Percentiles rank a stretch among this genome's conserved stretches.
phyloP scores from a whole-genome alignment of 2,329 filamentous ascomycete species.

The Cladosporium oxysporum region DNA sequence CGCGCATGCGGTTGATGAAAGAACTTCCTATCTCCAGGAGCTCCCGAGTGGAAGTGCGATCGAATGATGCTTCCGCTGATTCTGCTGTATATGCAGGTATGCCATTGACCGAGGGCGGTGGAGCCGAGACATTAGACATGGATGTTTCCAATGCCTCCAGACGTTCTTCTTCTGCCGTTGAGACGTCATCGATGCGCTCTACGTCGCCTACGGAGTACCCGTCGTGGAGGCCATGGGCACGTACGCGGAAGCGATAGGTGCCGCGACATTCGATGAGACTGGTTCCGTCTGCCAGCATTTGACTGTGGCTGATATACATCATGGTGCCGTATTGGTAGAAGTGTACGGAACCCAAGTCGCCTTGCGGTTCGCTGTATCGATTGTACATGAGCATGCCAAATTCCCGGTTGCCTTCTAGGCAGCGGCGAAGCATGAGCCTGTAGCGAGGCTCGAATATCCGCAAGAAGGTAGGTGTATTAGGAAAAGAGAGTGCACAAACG shows the following conservation, averaged over 20 bases:
- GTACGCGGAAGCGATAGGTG: constrained; percentile 72
- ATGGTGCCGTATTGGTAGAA: constrained; percentile 79
- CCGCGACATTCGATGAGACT: constrained; percentile 80
- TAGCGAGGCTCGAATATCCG: constrained; percentile 94
- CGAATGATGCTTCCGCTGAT: constrained; percentile 45
- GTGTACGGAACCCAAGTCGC: constrained; percentile 52
- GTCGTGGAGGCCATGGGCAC: constrained; percentile 65
- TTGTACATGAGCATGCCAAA: constrained; percentile 87
- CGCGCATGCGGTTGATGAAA: constrained; percentile 70
- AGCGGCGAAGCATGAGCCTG: constrained; percentile 81
- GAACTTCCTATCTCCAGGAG: constrained; percentile 65
- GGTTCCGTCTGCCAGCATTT: constrained; percentile 75
- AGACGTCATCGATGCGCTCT: constrained; percentile 79
- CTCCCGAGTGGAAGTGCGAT: constrained; percentile 67
- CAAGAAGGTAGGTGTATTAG: constrained; percentile 79
- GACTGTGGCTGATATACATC: constrained; percentile 71
- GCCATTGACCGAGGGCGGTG: constrained; percentile 33
- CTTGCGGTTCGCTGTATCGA: constrained; percentile 53
- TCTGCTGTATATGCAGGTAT: constrained; percentile 10
- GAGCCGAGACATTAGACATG: constrained; percentile 24
- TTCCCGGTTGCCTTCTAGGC: constrained; percentile 68
- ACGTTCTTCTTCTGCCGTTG: constrained; percentile 75
- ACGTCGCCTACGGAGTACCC: constrained; percentile 77
- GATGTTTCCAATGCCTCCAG: constrained; percentile 69
- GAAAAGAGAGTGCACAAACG: constrained; percentile 79